Evolutionary conservation across 2,329 filamentous ascomycete species (phyloP).

Genomic region (Verticillium nubilum): DNA sequence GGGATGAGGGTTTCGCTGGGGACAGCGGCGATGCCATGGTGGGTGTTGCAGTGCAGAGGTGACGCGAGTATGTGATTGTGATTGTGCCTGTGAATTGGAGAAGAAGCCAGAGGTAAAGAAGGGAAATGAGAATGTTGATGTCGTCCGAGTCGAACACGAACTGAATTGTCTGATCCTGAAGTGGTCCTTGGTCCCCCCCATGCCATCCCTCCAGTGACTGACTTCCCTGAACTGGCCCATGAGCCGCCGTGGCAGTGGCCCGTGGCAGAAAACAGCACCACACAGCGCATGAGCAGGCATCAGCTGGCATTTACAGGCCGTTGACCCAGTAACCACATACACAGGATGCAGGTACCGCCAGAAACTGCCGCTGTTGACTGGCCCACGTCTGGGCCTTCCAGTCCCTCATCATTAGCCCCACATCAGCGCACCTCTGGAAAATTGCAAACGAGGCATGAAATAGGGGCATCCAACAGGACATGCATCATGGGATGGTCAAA

Average conservation of each 20-base stretch:
- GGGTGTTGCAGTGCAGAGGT: background rate
- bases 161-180: background rate
- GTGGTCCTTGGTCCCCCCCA: background rate
- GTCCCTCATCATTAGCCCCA: background rate
- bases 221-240: background rate
- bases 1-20: conserved; percentile 28
- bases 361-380: background rate
- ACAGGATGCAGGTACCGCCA: background rate
- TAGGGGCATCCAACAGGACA: background rate
- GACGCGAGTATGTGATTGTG: background rate
- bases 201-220: background rate
- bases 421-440: background rate
- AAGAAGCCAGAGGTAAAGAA: background rate
- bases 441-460: background rate
- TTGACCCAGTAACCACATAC: conserved; percentile 6
- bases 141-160: background rate
- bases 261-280: background rate
- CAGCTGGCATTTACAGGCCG: background rate
- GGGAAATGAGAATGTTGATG: background rate
- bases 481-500: background rate
- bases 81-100: background rate
- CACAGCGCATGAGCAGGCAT: background rate
- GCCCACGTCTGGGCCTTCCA: background rate
- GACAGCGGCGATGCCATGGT: conserved; percentile 35
- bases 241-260: background rate